Evolutionary conservation across 805 yeast genomes (phyloP).

Genomic region (Metschnikowia lachancei): DNA sequence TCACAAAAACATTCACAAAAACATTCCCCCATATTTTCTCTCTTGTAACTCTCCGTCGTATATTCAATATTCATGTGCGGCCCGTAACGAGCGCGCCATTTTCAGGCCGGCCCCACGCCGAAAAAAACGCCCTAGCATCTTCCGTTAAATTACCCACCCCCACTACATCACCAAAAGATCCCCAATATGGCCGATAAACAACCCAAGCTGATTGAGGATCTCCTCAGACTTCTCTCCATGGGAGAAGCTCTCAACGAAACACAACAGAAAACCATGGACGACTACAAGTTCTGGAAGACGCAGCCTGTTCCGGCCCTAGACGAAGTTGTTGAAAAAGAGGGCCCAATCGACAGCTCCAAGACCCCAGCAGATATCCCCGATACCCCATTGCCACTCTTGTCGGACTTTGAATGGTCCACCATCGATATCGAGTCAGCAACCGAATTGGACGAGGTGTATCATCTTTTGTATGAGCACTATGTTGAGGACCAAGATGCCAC

Average conservation of each 20-base stretch:
- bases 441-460: constrained; percentile 74
- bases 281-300: constrained; percentile 95
- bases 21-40: too few relatives aligned
- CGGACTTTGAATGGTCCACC: constrained; percentile 87
- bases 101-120: not conserved
- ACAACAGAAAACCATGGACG: constrained; percentile 64
- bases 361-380: constrained; percentile 70
- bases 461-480: constrained; percentile 80
- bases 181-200: constrained; percentile 7
- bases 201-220: constrained; percentile 48
- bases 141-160: too few relatives aligned
- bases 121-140: too few relatives aligned
- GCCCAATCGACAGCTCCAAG: constrained; percentile 72
- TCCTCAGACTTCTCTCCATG: constrained; percentile 52
- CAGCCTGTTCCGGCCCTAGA: constrained; percentile 88
- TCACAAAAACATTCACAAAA: too few relatives aligned
- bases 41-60: too few relatives aligned
- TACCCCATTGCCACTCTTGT: constrained; percentile 65
- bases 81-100: too few relatives aligned
- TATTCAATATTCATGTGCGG: too few relatives aligned
- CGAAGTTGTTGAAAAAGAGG: constrained; percentile 64
- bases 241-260: constrained; percentile 54
- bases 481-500: constrained; percentile 93
- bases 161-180: too few relatives aligned
- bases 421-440: constrained; percentile 54